Base-by-base conservation (phyloP, 305 asterid species). In the Stenogyne calaminthoides region DNA sequence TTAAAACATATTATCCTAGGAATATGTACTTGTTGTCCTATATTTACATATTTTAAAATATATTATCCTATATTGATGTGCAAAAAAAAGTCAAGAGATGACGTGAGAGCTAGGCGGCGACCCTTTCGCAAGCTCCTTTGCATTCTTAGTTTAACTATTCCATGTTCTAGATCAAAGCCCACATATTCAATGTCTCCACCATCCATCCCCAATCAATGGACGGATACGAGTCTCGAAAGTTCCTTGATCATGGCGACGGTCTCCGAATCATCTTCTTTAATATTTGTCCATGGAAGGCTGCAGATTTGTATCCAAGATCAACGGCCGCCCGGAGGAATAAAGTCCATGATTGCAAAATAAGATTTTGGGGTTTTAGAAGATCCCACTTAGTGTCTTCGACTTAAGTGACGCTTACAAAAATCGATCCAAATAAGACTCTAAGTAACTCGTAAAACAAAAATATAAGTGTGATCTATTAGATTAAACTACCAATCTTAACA, bases 111-210 rank as follows among this genome's bases (percentile, higher is more conserved):
- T 92, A 57, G 98, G 82, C 98, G 90, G 9, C 98, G 96, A 64
- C 98, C n/a, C n/a, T n/a, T n/a, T n/a, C 90, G 81, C 96, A 92
- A 10, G 98, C 98, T 61, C 98, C 98, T n/a, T 77, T 92, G 96
- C 96, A 92, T 90, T 78, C 84, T 85, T 72, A 92, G 86, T 76
- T 83, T 90, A 63, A 92, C 98, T 40, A 90, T 76, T 64, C 98
- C 96, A 2, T 81, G 79, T 15, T 88, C 96, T 3, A 78, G 62
- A 61, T 90, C 89, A 15, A 90, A 92, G 32, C 87, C 91, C 0
- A 82, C 80, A 40, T 90, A 90, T 71, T 83, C 91, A 1, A 92
- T 92, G 70, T 92, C 98, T 44, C 98, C 97, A 59, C 96, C 98
- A 68, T 92, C 98, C 98, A 3, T 92, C 87, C n/a, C n/a, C n/a